Evolutionary conservation across 2,329 filamentous ascomycete genomes (phyloP).

Genomic region (Xylaria digitata): DNA sequence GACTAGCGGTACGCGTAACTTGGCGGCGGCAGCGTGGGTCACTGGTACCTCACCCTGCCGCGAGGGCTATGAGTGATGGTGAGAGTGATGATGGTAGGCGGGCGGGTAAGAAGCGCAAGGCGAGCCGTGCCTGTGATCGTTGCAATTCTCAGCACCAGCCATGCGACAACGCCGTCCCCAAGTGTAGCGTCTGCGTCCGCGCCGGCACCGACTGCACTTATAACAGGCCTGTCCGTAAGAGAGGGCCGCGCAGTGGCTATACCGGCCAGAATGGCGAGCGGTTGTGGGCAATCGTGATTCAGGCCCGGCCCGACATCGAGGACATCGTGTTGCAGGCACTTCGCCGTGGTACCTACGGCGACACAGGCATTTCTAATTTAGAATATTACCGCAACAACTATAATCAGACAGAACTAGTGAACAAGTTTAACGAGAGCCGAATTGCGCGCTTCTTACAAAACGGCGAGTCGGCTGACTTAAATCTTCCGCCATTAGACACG

Average conservation of each 20-base stretch:
- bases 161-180: conserved; percentile 60
- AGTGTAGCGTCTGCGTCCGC: conserved; percentile 58
- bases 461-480: conserved; percentile 47
- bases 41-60: conserved; percentile 38
- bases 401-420: conserved; percentile 51
- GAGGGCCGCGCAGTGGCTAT: conserved; percentile 51
- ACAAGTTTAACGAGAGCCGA: conserved; percentile 49
- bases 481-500: conserved; percentile 45
- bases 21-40: conserved; percentile 36
- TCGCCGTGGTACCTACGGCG: conserved; percentile 46
- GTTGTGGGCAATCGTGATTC: conserved; percentile 50
- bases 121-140: conserved; percentile 56
- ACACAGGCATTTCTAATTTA: conserved; percentile 48
- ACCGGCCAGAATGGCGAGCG: conserved; percentile 52
- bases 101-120: conserved; percentile 52
- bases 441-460: conserved; percentile 49
- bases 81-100: conserved; percentile 51
- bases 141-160: conserved; percentile 61
- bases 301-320: conserved; percentile 49
- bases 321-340: conserved; percentile 49
- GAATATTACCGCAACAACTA: conserved; percentile 51
- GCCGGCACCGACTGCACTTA: conserved; percentile 52
- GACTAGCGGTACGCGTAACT: conserved; percentile 17
- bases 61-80: conserved; percentile 52
- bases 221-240: conserved; percentile 51